Base-by-base conservation (phyloP, 1,139 yeast species). In the Candida neerlandica region DNA sequence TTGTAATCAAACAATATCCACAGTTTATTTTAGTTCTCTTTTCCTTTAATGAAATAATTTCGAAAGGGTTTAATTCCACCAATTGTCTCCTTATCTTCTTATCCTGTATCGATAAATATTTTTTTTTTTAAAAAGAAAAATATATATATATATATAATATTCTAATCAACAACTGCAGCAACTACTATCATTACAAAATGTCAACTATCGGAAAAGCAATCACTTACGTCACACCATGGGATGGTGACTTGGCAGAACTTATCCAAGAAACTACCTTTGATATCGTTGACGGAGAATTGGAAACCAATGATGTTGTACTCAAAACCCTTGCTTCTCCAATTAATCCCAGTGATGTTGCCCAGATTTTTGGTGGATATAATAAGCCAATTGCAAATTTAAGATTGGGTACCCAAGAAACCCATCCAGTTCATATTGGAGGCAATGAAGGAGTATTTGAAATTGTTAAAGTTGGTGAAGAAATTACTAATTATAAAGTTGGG, bases 291-390 rank as follows among this genome's bases (percentile, higher is more conserved):
- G 62, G 68, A 40, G 60, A 64, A 7, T 63, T 73, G 19, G 63
- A 64, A 40, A 62, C 70, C 30, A 62, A 71, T 47, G 73, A 82
- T 48, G 75, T 84, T 16, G 66, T 84, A 19, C 67, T 84, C 35
- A 71, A 78, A 60, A 68, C 86, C 7, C 67, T 91, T 48, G 97
- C 96, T 0, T 81, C 90, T 48, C 97, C 98, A 2, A 79, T 92
- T 55, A 92, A 92, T 62, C 98, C 98, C 0, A 87, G 96, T 0
- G 98, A 92, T 63, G 78, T 90, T 64, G 89, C 89, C 62, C 97
- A 91, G 68, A 75, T 92, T 55, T 91, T 88, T 63, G 97, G 97
- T n/a, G 95, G 89, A 0, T 92, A 92, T 59, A 96, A 97, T 19
- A 46, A 38, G n/a, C 96, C 97, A 0, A 78, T 86, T 58, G 77